These are phyloP conservation scores for Gossypium schwendimanii DNA, from an alignment of 441 rosid species.

Conservation along the genomic window DNA sequence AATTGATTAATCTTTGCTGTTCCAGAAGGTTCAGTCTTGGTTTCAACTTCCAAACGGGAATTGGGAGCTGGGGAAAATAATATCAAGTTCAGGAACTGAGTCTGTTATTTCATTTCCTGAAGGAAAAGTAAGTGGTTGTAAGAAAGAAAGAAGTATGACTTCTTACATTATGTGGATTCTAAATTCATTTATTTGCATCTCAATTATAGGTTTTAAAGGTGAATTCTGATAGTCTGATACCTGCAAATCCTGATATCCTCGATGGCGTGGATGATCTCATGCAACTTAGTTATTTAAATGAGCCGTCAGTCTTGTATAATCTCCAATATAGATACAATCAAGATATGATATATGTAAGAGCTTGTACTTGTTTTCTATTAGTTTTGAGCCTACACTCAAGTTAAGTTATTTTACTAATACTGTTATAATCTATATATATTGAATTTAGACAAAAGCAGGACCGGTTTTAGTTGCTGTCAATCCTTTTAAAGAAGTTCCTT, in stretches of 20 bases:
- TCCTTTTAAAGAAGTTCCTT: constrained; percentile 85
- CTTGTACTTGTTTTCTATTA: constrained; percentile 16
- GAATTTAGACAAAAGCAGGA: constrained; percentile 88
- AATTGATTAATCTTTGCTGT: constrained; percentile 11
- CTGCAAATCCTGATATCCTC: constrained; percentile 97
- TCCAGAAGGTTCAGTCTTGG: constrained; percentile 86
- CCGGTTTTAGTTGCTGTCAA: constrained; percentile 93
- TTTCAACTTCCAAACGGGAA: constrained; percentile 73
- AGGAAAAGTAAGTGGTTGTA: constrained; percentile 57
- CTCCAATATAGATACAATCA: constrained; percentile 80
- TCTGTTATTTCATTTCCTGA: constrained; percentile 62
- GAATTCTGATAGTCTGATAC: constrained; percentile 60
- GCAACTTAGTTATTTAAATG: constrained; percentile 97
- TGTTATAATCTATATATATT: constrained; percentile 15
- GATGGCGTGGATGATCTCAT: constrained; percentile 97
- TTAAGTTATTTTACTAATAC: constrained; percentile 7
- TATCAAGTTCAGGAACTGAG: constrained; percentile 62
- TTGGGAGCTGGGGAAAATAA: constrained; percentile 78
- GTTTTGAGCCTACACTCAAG: constrained; percentile 10
- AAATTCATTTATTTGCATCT: constrained; percentile 13
- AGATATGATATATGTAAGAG: constrained; percentile 90
- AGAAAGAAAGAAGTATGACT: constrained; percentile 10
- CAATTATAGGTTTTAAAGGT: constrained; percentile 56
- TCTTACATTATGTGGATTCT: constrained; percentile 14
- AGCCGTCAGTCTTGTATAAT: constrained; percentile 88